Conservation (phyloP, 2,329 filamentous ascomycete species). For the Cryphonectria japonica region DNA sequence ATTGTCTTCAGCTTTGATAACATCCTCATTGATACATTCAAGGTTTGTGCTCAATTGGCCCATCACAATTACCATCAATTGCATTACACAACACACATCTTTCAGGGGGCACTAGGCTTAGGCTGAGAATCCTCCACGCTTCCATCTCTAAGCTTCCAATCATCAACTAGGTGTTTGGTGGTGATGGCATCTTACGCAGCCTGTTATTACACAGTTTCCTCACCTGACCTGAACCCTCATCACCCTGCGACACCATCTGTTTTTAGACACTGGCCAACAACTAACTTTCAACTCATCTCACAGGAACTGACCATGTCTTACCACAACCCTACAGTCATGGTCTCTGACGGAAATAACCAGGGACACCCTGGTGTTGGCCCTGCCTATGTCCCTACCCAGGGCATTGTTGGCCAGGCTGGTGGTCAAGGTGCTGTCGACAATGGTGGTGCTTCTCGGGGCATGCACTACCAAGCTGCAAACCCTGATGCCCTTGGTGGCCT, state of each 20-base stretch:
- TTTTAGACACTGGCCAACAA: neutral
- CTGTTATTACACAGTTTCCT: neutral
- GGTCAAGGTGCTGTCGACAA: conserved; percentile 33
- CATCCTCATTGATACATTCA: conserved; percentile 29
- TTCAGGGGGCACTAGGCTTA: neutral
- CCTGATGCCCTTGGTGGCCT: conserved; percentile 30
- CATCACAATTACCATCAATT: neutral
- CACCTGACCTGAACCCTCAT: neutral
- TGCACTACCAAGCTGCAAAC: conserved; percentile 33
- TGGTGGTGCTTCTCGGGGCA: conserved; percentile 30
- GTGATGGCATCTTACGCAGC: neutral
- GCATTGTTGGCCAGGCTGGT: conserved; percentile 30
- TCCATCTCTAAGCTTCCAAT: neutral
- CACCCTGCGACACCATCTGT: neutral
- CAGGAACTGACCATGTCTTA: conserved; percentile 35
- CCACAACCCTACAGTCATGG: conserved; percentile 32
- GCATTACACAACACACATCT: neutral
- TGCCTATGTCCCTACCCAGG: conserved; percentile 34
- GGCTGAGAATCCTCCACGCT: neutral
- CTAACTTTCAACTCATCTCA: conserved; percentile 20
- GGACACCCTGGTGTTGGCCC: conserved; percentile 30
- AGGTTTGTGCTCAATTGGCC: conserved; percentile 14
- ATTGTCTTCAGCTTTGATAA: conserved; percentile 24
- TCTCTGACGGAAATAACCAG: conserved; percentile 33
- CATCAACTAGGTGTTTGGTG: neutral